A percentile compares a stretch with the other conserved stretches of the same genome.
Evolutionary conservation across 1,284 basidiomycete species (phyloP).

Genomic region (Irpex lacteus): DNA sequence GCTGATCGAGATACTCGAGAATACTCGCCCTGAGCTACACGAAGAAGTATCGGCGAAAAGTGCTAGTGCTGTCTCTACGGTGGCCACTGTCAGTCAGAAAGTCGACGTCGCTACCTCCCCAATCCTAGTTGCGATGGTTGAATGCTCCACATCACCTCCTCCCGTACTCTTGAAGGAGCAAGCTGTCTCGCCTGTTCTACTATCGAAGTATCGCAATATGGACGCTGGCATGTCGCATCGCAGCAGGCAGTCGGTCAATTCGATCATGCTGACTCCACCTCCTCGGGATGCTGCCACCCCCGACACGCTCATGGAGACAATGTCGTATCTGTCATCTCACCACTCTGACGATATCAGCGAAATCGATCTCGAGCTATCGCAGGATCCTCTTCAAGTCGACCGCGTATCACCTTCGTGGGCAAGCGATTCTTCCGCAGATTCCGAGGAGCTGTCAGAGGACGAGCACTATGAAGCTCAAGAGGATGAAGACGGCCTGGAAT

Average conservation of each 20-base stretch:
- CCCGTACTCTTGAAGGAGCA: background rate
- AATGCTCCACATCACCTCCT: slow-evolving; percentile 5
- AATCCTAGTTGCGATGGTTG: slow-evolving; percentile 9
- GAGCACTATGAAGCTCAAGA: background rate
- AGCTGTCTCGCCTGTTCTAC: slow-evolving; percentile 1
- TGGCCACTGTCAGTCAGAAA: background rate
- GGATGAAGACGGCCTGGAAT: background rate
- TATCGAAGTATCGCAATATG: background rate
- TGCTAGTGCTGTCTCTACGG: background rate
- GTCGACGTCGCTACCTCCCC: slow-evolving; percentile 9
- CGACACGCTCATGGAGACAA: slow-evolving; percentile 46
- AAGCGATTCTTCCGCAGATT: background rate
- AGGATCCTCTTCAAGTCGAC: background rate
- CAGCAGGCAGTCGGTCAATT: slow-evolving; percentile 4
- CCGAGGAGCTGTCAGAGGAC: background rate
- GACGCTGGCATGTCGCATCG: background rate
- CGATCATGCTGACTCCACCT: slow-evolving; percentile 40
- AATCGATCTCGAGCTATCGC: background rate
- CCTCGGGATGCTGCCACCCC: slow-evolving; percentile 39
- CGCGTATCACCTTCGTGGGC: background rate
- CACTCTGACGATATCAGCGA: slow-evolving; percentile 65
- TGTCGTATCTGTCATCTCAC: slow-evolving; percentile 70
- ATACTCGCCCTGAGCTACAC: background rate
- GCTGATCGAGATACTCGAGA: slow-evolving; percentile 8
- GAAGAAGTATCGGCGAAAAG: background rate